Conservation (phyloP, 73 alveolate genomes). For the Tetrahymena elliotti region DNA sequence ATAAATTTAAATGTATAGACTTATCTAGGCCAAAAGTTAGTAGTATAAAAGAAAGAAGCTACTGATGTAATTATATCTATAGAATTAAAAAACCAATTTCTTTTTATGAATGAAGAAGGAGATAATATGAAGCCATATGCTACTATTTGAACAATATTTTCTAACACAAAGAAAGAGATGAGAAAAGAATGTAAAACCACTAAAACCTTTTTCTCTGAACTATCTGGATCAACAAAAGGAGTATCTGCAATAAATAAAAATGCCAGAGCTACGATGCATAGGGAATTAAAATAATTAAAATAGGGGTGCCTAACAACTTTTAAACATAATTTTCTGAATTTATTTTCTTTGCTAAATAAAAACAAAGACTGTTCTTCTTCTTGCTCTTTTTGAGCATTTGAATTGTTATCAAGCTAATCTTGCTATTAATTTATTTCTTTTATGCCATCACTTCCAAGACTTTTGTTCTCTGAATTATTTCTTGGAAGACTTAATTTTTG, state of each 20-base stretch:
- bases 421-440: neutral
- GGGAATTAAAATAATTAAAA: neutral
- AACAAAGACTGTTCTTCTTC: neutral
- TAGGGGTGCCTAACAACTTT: neutral
- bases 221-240: neutral
- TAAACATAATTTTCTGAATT: neutral
- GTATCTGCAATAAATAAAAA: neutral
- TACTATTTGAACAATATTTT: neutral
- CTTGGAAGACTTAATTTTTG: too few relatives aligned
- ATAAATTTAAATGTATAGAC: neutral
- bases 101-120: neutral
- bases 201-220: neutral
- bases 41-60: neutral
- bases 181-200: neutral
- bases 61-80: neutral
- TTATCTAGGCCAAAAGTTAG: neutral
- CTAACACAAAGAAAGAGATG: neutral
- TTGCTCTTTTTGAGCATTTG: neutral
- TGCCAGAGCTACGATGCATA: neutral
- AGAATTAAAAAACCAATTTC: neutral
- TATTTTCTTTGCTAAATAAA: neutral
- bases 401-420: neutral
- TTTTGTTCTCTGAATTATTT: neutral
- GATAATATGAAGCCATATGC: neutral
- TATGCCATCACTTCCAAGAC: neutral